phyloP scores from a whole-genome alignment of 139 green algal species.

The Volvox reticuliferus region DNA sequence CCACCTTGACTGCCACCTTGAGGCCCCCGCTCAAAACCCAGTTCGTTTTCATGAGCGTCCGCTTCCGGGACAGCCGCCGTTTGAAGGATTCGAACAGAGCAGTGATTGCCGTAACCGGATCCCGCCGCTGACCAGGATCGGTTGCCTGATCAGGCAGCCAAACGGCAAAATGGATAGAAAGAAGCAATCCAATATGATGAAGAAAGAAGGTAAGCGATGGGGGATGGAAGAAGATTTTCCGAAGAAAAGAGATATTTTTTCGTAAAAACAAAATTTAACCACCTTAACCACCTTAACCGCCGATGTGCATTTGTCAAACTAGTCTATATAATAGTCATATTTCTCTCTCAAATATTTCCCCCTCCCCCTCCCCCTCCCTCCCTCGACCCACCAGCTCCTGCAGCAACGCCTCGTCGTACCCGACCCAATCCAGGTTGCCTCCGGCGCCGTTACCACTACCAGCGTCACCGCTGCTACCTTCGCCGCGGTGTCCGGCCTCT shows the following conservation, averaged over 20 bases:
- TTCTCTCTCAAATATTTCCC: not conserved
- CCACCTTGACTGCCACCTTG: not conserved
- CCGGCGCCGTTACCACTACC: not conserved
- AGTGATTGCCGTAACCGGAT: not conserved
- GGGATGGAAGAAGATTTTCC: no score
- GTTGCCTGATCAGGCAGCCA: not conserved
- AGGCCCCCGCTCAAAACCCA: conserved; percentile 1
- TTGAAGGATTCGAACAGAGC: conserved; percentile 31
- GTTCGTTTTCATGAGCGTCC: conserved; percentile 6
- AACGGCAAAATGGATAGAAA: not conserved
- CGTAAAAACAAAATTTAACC: no score
- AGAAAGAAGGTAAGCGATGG: no score
- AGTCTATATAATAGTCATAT: no score
- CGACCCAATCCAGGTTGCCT: not conserved
- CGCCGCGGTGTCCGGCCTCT: not conserved
- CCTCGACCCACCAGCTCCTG: conserved; percentile 17
- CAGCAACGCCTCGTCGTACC: conserved; percentile 20
- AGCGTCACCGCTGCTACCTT: not conserved
- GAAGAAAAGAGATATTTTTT: no score
- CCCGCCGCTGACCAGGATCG: not conserved
- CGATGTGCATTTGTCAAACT: no score
- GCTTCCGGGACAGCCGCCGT: not conserved
- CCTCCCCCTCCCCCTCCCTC: not conserved
- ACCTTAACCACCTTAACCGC: no score
- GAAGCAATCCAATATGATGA: no score